Evolutionary conservation across 1,284 basidiomycete species (phyloP), one percentile per base, ranked within the genome.

Genomic region (Trametes polyzona): DNA sequence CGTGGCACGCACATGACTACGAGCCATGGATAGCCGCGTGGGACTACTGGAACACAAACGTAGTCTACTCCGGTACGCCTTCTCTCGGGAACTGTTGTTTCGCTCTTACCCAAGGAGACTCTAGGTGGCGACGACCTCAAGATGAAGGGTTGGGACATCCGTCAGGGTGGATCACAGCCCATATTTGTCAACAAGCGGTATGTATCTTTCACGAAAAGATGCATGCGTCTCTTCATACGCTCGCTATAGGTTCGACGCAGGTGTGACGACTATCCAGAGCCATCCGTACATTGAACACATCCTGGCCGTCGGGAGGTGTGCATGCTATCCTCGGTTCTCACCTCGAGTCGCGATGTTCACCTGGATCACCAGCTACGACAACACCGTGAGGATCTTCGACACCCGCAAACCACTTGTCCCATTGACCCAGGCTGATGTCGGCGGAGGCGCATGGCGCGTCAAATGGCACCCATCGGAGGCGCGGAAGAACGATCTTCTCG

Each of bases 11-110:
- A 5, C 97, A 99, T 69, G 93, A 95, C 58, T 89, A 87, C 67
- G 97, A 99, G 71, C 92, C 96, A 0, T 99, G 97, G 97, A 88
- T 95, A 44, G 86, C 89, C 0, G 88, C 92, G 0, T 99, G 93
- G 86, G 86, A 98, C 69, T 88, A 90, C 64, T 95, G 92, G 89
- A 75, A 93, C 58, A 74, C 78, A 0, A 84, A 86, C 63, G 72
- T 90, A 14, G 78, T 96, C 2, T 98, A 94, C 78, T 95, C 93
- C 14, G 96, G 95, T 90, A 56, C 40, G 72, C 59, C 23, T 10
- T 24, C 30, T 26, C 40, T 11, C 19, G 40, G 17, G 26, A 36
- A 17, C 43, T 23, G 35, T 23, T 6, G n/a, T n/a, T 12, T 11
- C 26, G 4, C 11, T 17, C 23, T 39, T 36, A 54, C 32, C 23